phyloP scores from a whole-genome alignment of 306 rosid species.

The Acacia confusa region DNA sequence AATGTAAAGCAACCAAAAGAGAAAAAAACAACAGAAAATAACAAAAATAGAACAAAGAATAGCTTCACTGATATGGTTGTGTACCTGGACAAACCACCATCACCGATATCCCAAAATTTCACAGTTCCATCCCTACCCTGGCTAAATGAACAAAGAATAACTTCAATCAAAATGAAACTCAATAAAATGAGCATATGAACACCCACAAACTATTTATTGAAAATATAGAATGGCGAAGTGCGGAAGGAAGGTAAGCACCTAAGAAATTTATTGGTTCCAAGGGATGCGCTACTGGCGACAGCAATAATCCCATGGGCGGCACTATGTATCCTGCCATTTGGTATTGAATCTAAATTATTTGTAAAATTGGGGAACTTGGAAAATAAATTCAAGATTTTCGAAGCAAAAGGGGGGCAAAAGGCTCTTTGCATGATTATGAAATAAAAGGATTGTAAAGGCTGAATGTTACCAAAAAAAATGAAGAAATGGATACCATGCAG shows the following conservation, averaged over 20 bases:
- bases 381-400: not conserved
- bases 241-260: conserved; percentile 46
- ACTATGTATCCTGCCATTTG: conserved; percentile 68
- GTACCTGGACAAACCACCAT: conserved; percentile 77
- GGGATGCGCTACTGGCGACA: conserved; percentile 58
- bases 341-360: not conserved
- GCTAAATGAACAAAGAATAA: conserved; percentile 47
- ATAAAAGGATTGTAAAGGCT: not conserved
- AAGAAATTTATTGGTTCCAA: conserved; percentile 67
- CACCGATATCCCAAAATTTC: conserved; percentile 81
- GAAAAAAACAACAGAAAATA: no score
- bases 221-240: not conserved
- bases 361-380: not conserved
- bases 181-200: not conserved
- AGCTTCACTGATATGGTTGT: not conserved
- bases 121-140: conserved; percentile 98
- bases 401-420: not conserved
- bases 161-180: conserved; percentile 14
- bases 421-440: not conserved
- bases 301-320: conserved; percentile 81
- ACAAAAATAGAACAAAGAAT: not conserved
- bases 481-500: conserved; percentile 58
- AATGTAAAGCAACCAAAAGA: not conserved
- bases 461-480: not conserved
- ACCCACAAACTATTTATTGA: not conserved